Evolutionary conservation across 2,329 filamentous ascomycete species (phyloP), one percentile per base, ranked within the genome.

Genomic region (Beauveria sp.): DNA sequence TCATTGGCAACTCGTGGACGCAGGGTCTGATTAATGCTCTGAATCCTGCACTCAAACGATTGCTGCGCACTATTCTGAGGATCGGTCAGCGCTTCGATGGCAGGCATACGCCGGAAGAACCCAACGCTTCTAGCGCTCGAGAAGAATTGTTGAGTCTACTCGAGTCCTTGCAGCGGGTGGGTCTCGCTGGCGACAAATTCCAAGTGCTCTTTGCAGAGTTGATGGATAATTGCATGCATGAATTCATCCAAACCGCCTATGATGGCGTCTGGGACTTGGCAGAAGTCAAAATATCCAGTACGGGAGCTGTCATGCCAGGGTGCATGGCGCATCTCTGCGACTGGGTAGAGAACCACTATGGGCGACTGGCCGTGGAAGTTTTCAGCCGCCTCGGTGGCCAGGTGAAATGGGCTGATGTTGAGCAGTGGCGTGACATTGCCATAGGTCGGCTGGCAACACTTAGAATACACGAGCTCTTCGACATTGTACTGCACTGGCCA

Each of bases 401-500:
- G 42, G 71, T 86, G 28, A 77, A 79, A 6, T 79, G 81, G 73
- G 72, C 75, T 18, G 81, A 90, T 63, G 78, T 89, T 47, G 81
- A 86, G 65, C 84, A 84, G 64, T 91, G 88, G 83, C 87, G 88
- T 69, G 84, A 88, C 46, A 86, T 88, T 67, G 87, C 87, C 18
- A 73, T 90, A 50, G 83, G 83, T 3, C 82, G 87, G 50, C 79
- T 93, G 18, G 89, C 89, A 2, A 81, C 83, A 20, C 77, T 89
- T 53, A 82, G 90, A 49, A 89, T 88, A 51, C 79, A 82, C 8
- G 86, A 91, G 68, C 77, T 95, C 10, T 93, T 92, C 68, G 88
- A 93, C 68, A 92, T 93, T 69, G 86, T 92, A 51, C 80, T 89
- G 62, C 79, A 82, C 61, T 95, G 90, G 90, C 88, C 90, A 4